These are phyloP conservation scores for Lactarius trivialis DNA, from an alignment of 768 basidiomycete genomes.

Conservation along the genomic window DNA sequence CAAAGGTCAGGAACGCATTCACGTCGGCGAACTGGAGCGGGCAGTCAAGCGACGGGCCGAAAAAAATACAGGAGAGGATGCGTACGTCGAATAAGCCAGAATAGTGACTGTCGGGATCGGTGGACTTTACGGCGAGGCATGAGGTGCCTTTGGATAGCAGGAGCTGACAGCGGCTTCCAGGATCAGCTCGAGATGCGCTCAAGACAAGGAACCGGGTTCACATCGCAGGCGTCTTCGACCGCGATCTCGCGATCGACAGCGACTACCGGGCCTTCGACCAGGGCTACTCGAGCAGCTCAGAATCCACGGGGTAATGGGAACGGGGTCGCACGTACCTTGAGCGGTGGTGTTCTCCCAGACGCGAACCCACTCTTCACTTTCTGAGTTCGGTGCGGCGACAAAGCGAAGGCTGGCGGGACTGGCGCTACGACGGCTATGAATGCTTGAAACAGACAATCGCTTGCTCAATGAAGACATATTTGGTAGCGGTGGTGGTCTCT, in stretches of 20 bases:
- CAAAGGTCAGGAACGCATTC: constrained; percentile 80
- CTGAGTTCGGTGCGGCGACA: constrained; percentile 29
- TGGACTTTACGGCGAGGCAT: constrained; percentile 56
- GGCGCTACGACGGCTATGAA: constrained; percentile 20
- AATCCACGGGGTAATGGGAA: background rate
- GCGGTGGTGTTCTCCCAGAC: constrained; percentile 52
- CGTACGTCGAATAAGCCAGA: constrained; percentile 73
- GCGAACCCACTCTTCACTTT: constrained; percentile 48
- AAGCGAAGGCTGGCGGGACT: constrained; percentile 23
- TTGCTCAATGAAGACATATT: constrained; percentile 29
- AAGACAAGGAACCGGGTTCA: constrained; percentile 29
- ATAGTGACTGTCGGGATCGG: constrained; percentile 28
- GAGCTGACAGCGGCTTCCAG: constrained; percentile 34
- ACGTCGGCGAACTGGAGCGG: constrained; percentile 66
- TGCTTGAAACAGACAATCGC: constrained; percentile 30
- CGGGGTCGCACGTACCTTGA: constrained; percentile 39
- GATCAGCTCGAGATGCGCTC: constrained; percentile 7
- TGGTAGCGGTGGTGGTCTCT: background rate
- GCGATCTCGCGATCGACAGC: constrained; percentile 61
- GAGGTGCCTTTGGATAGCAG: constrained; percentile 55
- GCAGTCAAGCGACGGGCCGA: background rate
- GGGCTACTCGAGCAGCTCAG: constrained; percentile 36
- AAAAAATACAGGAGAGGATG: background rate
- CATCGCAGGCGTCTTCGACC: constrained; percentile 81
- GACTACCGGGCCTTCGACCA: constrained; percentile 64